Evolutionary conservation across 2,329 filamentous ascomycete species (phyloP), one percentile per base, ranked within the genome.

Genomic region (Colletotrichum truncatum): DNA sequence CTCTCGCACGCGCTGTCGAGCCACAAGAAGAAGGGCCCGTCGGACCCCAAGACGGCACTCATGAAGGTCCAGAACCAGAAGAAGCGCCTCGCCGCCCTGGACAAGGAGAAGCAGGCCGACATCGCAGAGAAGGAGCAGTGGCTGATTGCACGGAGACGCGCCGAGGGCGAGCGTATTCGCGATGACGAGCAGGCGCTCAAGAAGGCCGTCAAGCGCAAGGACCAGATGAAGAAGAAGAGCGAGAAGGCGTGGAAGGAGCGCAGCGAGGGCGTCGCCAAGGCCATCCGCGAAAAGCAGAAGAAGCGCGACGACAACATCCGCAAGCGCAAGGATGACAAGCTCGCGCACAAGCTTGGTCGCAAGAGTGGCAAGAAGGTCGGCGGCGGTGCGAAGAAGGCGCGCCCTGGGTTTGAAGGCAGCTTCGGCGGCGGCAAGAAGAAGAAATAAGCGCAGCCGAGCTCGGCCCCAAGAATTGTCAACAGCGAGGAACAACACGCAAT

Each of bases 151-250:
- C 91, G 95, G 78, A 93, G 93, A 78, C 89, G 92, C 23, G 93
- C 91, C 2, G 93, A 97, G 76, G 96, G 96, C 51, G 94, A 97
- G 74, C 92, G 93, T 75, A 91, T 98, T 32, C 89, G 89, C 66
- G 94, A 98, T 74, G 93, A 97, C 76, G 93, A 93, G 68, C 89
- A 87, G 46, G 81, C 97, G 61, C 85, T 99, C 26, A 98, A 97
- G 85, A 98, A 97, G 84, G 92, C 94, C 0, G 84, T 98, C 70
- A 98, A 98, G 86, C 90, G 95, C 70, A 97, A 97, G 82, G 93
- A 98, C 73, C 89, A 90, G 70, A 83, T 87, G 55, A 98, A 98
- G 88, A 91, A 90, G 80, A 97, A 96, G 88, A 97, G 93, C 75
- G 93, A 93, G 77, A 91, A 91, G 75, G 93, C 96, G 74, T 98